A percentile compares a stretch with the other conserved stretches of the same genome.
phyloP scores from a whole-genome alignment of 2,329 filamentous ascomycete genomes.

The Aspergillus sergii region DNA sequence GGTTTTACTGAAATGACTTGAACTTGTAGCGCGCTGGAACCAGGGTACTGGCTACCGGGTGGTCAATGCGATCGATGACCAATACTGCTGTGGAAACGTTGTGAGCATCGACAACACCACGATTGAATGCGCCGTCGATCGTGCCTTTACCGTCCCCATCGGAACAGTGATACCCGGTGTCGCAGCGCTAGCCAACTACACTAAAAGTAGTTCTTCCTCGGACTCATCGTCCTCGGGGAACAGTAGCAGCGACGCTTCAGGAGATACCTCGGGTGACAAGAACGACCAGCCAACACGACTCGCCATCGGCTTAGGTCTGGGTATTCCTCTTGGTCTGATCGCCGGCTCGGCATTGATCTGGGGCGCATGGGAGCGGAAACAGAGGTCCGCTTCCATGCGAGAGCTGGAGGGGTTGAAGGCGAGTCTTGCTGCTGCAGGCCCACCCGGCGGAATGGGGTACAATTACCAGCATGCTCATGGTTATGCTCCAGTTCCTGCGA shows the following conservation, averaged over 20 bases:
- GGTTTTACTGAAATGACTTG: background rate
- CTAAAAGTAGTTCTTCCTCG: background rate
- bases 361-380: constrained; percentile 2
- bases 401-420: background rate
- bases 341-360: constrained; percentile 4
- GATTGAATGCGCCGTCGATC: constrained; percentile 4
- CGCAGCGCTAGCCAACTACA: constrained; percentile 13
- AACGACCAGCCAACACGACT: constrained; percentile 5
- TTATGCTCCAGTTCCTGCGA: background rate
- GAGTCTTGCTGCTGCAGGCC: background rate
- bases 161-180: constrained; percentile 17
- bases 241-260: background rate
- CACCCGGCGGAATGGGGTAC: background rate
- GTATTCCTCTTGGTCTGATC: constrained; percentile 15
- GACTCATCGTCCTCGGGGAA: background rate
- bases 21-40: constrained; percentile 8
- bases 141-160: constrained; percentile 10
- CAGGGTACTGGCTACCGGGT: constrained; percentile 12
- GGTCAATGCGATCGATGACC: constrained; percentile 13
- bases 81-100: constrained; percentile 22
- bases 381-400: background rate
- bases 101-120: constrained; percentile 9
- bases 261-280: background rate
- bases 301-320: constrained; percentile 13
- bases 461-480: background rate